Evolutionary conservation across 2,329 filamentous ascomycete genomes (phyloP), one percentile per base, ranked within the genome.

Genomic region (Blastomyces silverae): DNA sequence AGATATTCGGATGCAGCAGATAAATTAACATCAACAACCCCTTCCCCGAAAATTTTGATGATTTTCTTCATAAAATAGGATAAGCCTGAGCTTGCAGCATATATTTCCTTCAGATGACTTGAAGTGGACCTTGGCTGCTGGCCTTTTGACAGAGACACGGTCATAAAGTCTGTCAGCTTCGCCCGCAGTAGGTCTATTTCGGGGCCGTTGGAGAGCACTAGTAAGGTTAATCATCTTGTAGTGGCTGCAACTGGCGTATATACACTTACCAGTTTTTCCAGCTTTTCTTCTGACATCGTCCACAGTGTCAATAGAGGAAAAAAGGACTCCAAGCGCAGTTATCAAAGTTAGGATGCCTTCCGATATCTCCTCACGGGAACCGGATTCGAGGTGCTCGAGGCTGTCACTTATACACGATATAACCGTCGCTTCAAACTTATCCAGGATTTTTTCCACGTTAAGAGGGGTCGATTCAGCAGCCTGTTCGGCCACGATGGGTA

Each of bases 91-190:
- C 56, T 59, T 42, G 56, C 56, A 15, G 56, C 56, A 44, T 59
- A 59, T 15, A 59, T 59, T 17, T 44, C 56, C 7, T 59, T 59
- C 22, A 59, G 37, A 44, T 59, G 56, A 8, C 56, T 59, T 42
- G 56, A 59, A 7, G 22, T 59, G 42, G 56, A 15, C n/a, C 56
- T 42, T 59, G 56, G 42, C 22, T 59, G 37, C 37, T 42, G 37
- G 20, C 20, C 15, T 25, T 44, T 59, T 2, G 56, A 59, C n/a
- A 59, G 37, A 44, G 37, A 59, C 34, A 59, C 56, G 13, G 37
- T 44, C 56, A 59, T 59, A 13, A 59, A 59, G n/a, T 59, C 56
- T 7, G 56, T 59, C 22, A 59, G 56, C 37, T 59, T 59, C 11
- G 56, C 37, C 34, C 56, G 34, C 4, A 59, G 56, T 17, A 59